These are phyloP conservation scores for Dipodascopsis tothii DNA, from an alignment of 805 yeast species.

Conservation along the genomic window DNA sequence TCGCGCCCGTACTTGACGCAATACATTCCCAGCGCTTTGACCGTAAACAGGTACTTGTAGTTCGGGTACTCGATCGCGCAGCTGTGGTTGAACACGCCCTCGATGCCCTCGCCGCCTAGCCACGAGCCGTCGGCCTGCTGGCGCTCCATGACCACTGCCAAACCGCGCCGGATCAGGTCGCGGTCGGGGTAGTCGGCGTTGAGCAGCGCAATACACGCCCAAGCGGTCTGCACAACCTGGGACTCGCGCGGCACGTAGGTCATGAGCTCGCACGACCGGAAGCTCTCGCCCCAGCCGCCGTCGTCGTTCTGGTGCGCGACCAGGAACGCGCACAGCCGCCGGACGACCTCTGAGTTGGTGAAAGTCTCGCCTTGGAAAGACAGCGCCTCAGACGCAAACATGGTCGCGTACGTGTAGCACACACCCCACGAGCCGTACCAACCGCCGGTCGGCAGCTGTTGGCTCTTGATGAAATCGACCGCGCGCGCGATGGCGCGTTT, in stretches of 20 bases:
- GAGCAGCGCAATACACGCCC: constrained; percentile 80
- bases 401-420: constrained; percentile 89
- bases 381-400: constrained; percentile 95
- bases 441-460: constrained; percentile 75
- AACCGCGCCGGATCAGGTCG: constrained; percentile 54
- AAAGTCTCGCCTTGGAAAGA: constrained; percentile 60
- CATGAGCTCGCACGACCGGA: constrained; percentile 30
- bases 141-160: constrained; percentile 51
- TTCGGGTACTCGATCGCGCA: constrained; percentile 80
- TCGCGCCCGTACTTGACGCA: constrained; percentile 23
- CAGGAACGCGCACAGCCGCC: constrained; percentile 77
- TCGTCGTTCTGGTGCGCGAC: constrained; percentile 67
- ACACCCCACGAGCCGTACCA: constrained; percentile 99
- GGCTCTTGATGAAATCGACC: constrained; percentile 55
- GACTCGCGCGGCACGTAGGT: constrained; percentile 31
- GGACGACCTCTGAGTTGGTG: constrained; percentile 52
- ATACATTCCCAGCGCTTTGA: constrained; percentile 85
- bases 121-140: constrained; percentile 78
- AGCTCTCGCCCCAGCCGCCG: constrained; percentile 97
- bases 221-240: constrained; percentile 80
- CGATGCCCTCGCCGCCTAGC: constrained; percentile 72
- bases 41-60: constrained; percentile 79
- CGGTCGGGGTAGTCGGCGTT: constrained; percentile 73
- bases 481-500: constrained; percentile 66
- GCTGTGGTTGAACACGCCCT: constrained; percentile 88